Base-by-base conservation (phyloP, 2,329 filamentous ascomycete species). In the Botrytis medusae region DNA sequence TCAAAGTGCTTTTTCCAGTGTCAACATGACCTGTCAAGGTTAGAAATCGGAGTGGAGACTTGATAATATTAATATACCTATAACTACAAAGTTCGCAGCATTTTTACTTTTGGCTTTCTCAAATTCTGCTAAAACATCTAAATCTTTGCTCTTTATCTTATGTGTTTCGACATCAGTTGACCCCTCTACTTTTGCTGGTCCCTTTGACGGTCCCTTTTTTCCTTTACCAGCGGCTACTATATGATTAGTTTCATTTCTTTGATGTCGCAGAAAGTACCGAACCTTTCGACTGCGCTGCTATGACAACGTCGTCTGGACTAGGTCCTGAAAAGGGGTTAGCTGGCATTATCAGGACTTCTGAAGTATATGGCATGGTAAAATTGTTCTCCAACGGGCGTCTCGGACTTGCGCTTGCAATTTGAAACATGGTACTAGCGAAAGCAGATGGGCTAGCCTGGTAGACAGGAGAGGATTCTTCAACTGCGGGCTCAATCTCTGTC, bases 1-100 rank as follows among this genome's bases (percentile, higher is more conserved):
- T 98, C 54, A 99, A 87, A 9, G 96, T 99, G 81, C 94, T 98
- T 83, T 99, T 99, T 70, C 96, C 96, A 70, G 97, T 95, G 82
- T 99, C 96, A 72, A 99, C 96, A 81, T 99, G 96, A 22, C 96
- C 94, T 94, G 81, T 72, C 5, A 75, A 32, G 48, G 57, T 77
- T 63, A 76, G 70, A 59, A 64, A 29, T 42, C 54, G 57, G 29
- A 37, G 25, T 34, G 10, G 63, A 14, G 76, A 73, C 81, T 76
- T 79, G 75, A 67, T 68, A 69, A n/a, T 61, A 72, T 79, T 80
- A 40, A 9, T 90, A 78, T 85, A 95, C 93, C 94, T 78, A 97
- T 94, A 48, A 98, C 95, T 12, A 97, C 94, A 83, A 98, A 97
- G 81, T 94, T 97, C 60, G 93, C 92, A 71, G 90, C 91, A 77